phyloP scores from a whole-genome alignment of 1,284 basidiomycete species.

The Boletellus deceptivus region DNA sequence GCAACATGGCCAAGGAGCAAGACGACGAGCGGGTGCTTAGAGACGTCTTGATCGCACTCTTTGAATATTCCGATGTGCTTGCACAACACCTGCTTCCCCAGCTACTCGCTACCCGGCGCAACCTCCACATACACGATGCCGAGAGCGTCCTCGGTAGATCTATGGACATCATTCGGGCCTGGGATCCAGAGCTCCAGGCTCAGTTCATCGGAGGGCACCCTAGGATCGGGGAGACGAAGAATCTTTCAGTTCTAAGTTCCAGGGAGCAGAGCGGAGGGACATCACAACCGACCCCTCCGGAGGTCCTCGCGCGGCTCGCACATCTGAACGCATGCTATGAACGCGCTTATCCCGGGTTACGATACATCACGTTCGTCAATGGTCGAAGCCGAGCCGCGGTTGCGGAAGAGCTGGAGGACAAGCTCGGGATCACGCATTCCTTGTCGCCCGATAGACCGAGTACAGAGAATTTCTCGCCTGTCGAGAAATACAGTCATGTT shows the following conservation, averaged over 20 bases:
- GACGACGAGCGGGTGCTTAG: conserved; percentile 32
- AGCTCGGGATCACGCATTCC: conserved; percentile 53
- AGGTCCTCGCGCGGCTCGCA: conserved; percentile 58
- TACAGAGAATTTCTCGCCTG: conserved; percentile 36
- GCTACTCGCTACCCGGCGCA: conserved; percentile 33
- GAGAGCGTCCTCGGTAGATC: conserved; percentile 63
- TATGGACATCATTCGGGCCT: conserved; percentile 49
- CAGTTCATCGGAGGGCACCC: conserved; percentile 83
- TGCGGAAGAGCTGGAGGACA: conserved; percentile 75
- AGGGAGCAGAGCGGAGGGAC: conserved; percentile 67
- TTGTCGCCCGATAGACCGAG: conserved; percentile 43
- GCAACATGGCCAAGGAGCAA: conserved; percentile 27
- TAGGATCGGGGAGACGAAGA: conserved; percentile 78
- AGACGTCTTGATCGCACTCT: conserved; percentile 51
- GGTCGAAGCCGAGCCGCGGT: conserved; percentile 72
- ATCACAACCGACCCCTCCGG: conserved; percentile 52
- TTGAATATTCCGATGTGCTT: conserved; percentile 70
- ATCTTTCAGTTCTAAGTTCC: conserved; percentile 70
- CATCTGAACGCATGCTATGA: conserved; percentile 81
- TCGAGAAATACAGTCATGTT: conserved; percentile 41
- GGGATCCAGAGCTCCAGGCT: conserved; percentile 59
- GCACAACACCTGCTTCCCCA: conserved; percentile 55
- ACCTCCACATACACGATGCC: conserved; percentile 19
- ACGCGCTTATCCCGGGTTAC: conserved; percentile 65
- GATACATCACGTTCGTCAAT: conserved; percentile 91